Evolutionary conservation across 768 basidiomycete genomes (phyloP).

Genomic region (Naganishia randhawae): DNA sequence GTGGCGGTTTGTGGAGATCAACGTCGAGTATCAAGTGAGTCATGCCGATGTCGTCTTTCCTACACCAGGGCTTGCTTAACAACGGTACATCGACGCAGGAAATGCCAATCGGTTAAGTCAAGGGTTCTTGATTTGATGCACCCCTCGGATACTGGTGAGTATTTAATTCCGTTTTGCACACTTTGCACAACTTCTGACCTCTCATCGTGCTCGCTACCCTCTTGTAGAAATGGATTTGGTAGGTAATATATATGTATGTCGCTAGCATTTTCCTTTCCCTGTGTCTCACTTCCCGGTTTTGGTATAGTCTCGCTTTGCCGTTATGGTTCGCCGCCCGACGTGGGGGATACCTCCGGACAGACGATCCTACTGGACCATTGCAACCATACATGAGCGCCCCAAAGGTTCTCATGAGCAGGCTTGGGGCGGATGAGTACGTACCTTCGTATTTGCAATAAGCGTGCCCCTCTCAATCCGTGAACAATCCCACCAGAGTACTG

Average conservation of each 20-base stretch:
- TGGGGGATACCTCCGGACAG: constrained; percentile 58
- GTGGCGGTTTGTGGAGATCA: constrained; percentile 91
- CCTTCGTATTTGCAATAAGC: too few relatives aligned
- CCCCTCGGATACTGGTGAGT: constrained; percentile 44
- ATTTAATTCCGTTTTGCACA: background rate
- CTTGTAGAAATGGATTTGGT: constrained; percentile 70
- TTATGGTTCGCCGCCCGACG: constrained; percentile 90
- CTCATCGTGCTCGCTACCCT: too few relatives aligned
- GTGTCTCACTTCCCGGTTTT: background rate
- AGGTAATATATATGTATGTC: constrained; percentile 37
- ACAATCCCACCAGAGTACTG: constrained; percentile 58
- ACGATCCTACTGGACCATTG: constrained; percentile 50
- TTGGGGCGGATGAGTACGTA: constrained; percentile 80
- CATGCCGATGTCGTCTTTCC: background rate
- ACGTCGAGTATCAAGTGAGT: constrained; percentile 73
- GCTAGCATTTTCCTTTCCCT: too few relatives aligned
- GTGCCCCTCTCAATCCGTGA: background rate
- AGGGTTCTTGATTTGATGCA: constrained; percentile 63
- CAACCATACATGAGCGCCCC: constrained; percentile 67
- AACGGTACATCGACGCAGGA: constrained; percentile 57
- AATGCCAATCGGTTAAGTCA: constrained; percentile 57
- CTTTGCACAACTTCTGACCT: background rate
- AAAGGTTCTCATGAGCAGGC: constrained; percentile 77
- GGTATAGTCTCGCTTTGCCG: constrained; percentile 77
- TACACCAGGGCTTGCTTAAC: background rate